These are phyloP conservation scores for Nannochloris sp. DNA, from an alignment of 139 green algal genomes.

Conservation along the genomic window DNA sequence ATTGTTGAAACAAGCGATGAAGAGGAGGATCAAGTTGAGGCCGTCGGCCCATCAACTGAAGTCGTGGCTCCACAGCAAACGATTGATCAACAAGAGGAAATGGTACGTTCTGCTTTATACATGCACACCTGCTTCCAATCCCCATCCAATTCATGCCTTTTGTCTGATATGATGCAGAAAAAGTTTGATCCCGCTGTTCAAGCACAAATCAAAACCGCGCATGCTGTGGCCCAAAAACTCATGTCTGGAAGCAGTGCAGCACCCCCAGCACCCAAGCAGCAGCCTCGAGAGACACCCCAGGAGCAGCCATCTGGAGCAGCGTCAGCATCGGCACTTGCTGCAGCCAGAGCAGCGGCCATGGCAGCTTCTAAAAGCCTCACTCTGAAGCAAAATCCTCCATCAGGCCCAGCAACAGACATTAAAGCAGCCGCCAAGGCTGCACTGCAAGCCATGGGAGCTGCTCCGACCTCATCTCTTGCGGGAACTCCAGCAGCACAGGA, in stretches of 20 bases:
- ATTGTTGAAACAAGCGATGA: slow-evolving; percentile 38
- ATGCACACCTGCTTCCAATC: not conserved
- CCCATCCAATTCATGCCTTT: not conserved
- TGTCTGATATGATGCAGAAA: slow-evolving; percentile 12
- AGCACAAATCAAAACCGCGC: slow-evolving; percentile 33
- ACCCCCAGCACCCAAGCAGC: not conserved
- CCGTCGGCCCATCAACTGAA: not conserved
- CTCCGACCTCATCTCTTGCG: not conserved
- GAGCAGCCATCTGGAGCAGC: slow-evolving; percentile 3
- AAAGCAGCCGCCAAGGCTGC: not conserved
- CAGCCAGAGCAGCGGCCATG: slow-evolving; percentile 1
- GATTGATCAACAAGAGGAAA: not conserved
- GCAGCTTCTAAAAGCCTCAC: not conserved
- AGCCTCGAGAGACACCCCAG: not conserved
- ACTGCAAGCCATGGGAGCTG: not conserved
- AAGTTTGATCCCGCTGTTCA: slow-evolving; percentile 8
- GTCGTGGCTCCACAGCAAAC: not conserved
- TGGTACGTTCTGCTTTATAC: not conserved
- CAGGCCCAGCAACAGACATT: not conserved
- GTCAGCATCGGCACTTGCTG: slow-evolving; percentile 12
- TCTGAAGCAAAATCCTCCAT: too few relatives aligned
- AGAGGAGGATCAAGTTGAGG: slow-evolving; percentile 19
- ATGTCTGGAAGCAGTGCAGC: not conserved
- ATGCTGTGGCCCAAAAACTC: slow-evolving; percentile 38
- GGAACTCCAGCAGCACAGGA: slow-evolving; percentile 7